Evolutionary conservation across 352 stramenopile genomes (phyloP).

Genomic region (Peronospora farinosa): DNA sequence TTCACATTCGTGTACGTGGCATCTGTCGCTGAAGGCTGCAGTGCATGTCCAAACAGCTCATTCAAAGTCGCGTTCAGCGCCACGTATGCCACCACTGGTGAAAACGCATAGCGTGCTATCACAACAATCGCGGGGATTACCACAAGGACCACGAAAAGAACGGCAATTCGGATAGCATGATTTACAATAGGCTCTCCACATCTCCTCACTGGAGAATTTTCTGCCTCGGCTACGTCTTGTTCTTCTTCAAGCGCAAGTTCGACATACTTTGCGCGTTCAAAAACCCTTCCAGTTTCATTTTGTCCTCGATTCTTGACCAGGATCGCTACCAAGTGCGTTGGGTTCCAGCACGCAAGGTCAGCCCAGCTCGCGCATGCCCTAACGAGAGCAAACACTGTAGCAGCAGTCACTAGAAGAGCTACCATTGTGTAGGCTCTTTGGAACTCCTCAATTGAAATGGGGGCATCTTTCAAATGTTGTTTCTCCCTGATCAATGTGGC

Average conservation of each 20-base stretch:
- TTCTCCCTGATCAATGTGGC: constrained; percentile 22
- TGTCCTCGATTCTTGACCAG: background rate
- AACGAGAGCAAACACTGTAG: constrained; percentile 17
- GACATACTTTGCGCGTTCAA: constrained; percentile 10
- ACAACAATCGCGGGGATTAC: constrained; percentile 7
- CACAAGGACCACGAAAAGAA: constrained; percentile 13
- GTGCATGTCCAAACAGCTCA: constrained; percentile 10
- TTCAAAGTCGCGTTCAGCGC: constrained; percentile 22
- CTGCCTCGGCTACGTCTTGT: background rate
- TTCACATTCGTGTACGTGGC: constrained; percentile 8
- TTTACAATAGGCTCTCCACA: constrained; percentile 5
- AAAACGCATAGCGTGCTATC: constrained; percentile 8
- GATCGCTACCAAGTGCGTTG: constrained; percentile 2
- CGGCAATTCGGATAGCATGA: constrained; percentile 4
- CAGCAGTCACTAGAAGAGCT: constrained; percentile 10
- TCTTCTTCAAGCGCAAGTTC: constrained; percentile 14
- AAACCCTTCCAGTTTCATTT: background rate
- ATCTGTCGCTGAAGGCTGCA: constrained; percentile 7
- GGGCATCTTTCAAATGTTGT: constrained; percentile 29
- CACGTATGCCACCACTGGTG: constrained; percentile 14
- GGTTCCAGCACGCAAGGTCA: constrained; percentile 17
- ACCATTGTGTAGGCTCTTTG: constrained; percentile 23
- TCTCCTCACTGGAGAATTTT: background rate
- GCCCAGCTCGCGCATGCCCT: constrained; percentile 8
- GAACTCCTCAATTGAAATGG: constrained; percentile 30